A percentile compares a stretch with the other conserved stretches of the same genome.
phyloP scores from a whole-genome alignment of 2,329 filamentous ascomycete species.

The Ophiognomonia clavigignenti-juglandacearum region DNA sequence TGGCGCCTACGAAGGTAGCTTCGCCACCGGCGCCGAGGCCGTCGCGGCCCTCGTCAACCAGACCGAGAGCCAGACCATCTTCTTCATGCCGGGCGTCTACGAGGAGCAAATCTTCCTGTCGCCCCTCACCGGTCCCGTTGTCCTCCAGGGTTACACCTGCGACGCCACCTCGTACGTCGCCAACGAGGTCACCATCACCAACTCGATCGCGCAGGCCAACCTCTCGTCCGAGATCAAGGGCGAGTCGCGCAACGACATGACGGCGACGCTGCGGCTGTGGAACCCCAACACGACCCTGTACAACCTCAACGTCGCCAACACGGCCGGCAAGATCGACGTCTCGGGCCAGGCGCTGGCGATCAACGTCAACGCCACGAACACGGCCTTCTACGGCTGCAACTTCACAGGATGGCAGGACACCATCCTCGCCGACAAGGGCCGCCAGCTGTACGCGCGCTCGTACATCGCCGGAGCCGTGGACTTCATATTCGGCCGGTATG shows the following conservation, averaged over 20 bases:
- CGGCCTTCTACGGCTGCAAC: slow-evolving; percentile 2
- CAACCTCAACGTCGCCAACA: slow-evolving; percentile 5
- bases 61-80: neutral
- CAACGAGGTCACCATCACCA: slow-evolving; percentile 4
- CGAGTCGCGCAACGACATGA: slow-evolving; percentile 3
- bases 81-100: slow-evolving; percentile 4
- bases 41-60: neutral
- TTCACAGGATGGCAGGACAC: slow-evolving; percentile 6
- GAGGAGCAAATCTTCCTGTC: slow-evolving; percentile 1
- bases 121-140: neutral
- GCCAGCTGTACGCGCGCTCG: neutral
- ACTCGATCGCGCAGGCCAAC: neutral
- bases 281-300: slow-evolving; percentile 3
- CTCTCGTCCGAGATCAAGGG: neutral
- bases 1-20: neutral
- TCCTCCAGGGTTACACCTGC: slow-evolving; percentile 5
- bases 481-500: slow-evolving; percentile 8
- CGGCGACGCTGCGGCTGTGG: neutral
- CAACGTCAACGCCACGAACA: slow-evolving; percentile 8
- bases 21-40: neutral
- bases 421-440: slow-evolving; percentile 3
- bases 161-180: neutral
- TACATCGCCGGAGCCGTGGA: slow-evolving; percentile 1
- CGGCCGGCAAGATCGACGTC: slow-evolving; percentile 3
- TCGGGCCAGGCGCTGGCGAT: slow-evolving; percentile 6